These are phyloP conservation scores for Cylindrodendrum hubeiense DNA, from an alignment of 2,329 filamentous ascomycete genomes.

Conservation along the genomic window DNA sequence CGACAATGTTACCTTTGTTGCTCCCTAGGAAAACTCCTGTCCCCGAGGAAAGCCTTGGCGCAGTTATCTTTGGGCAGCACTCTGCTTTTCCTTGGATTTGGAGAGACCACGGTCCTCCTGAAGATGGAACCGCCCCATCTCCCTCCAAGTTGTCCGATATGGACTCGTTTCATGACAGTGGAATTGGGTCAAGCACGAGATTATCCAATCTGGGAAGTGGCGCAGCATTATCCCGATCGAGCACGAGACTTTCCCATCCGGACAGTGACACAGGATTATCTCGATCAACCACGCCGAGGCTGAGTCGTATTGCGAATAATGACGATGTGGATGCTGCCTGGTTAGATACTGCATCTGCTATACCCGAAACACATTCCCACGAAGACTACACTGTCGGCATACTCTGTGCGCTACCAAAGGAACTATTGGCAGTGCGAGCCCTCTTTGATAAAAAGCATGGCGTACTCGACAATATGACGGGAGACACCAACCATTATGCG, in stretches of 20 bases:
- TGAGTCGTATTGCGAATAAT: neutral
- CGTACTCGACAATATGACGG: neutral
- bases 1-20: neutral
- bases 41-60: neutral
- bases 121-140: neutral
- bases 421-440: constrained; percentile 22
- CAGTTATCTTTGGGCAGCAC: constrained; percentile 9
- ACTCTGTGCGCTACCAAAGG: constrained; percentile 22
- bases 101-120: neutral
- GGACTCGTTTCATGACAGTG: neutral
- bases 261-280: too few relatives aligned
- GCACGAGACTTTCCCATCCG: too few relatives aligned
- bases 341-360: neutral
- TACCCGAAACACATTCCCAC: neutral
- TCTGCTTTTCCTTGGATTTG: neutral
- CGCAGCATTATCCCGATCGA: too few relatives aligned
- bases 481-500: constrained; percentile 24
- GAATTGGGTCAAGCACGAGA: neutral
- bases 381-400: constrained; percentile 23
- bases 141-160: neutral
- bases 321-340: neutral
- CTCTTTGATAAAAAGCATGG: constrained; percentile 25
- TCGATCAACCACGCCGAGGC: neutral
- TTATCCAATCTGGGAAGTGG: too few relatives aligned
- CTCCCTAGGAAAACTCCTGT: neutral